Conservation (phyloP, 2,329 filamentous ascomycete genomes). For the Penicillium sp. region DNA sequence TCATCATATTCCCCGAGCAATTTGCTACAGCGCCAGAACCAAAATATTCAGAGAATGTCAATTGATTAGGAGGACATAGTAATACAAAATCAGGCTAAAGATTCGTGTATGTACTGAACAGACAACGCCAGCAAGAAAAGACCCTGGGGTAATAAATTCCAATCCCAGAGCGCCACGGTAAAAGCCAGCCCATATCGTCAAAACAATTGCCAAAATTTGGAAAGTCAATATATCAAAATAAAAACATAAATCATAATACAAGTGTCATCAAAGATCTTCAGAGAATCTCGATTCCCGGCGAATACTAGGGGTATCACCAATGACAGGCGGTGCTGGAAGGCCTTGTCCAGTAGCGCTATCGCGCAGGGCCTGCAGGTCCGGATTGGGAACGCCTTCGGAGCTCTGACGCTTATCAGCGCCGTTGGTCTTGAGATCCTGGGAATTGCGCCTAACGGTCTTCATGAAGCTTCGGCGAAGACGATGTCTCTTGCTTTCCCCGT, state of each 20-base stretch:
- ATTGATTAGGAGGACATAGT: neutral
- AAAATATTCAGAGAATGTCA: neutral
- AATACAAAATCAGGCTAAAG: neutral
- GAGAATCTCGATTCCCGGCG: conserved; percentile 43
- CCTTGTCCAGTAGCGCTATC: conserved; percentile 38
- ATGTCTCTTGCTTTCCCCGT: conserved; percentile 25
- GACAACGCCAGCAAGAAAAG: neutral
- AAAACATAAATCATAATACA: conserved; percentile 16
- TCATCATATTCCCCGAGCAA: neutral
- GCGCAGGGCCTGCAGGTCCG: conserved; percentile 32
- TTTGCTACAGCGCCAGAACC: neutral
- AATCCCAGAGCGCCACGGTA: conserved; percentile 3
- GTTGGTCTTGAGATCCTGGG: conserved; percentile 28
- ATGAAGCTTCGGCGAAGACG: conserved; percentile 35
- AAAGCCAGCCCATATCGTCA: conserved; percentile 3
- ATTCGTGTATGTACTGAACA: conserved; percentile 2
- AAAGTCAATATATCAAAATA: neutral
- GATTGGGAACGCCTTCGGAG: conserved; percentile 17
- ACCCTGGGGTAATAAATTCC: neutral
- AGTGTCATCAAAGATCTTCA: conserved; percentile 38
- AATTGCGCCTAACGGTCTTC: conserved; percentile 31
- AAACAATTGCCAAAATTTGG: neutral
- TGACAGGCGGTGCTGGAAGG: conserved; percentile 35
- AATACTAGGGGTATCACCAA: conserved; percentile 33
- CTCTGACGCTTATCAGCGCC: conserved; percentile 14